Conservation (phyloP, 225 moss, liverwort and hornwort genomes). For the Sphagnum tenellum region DNA sequence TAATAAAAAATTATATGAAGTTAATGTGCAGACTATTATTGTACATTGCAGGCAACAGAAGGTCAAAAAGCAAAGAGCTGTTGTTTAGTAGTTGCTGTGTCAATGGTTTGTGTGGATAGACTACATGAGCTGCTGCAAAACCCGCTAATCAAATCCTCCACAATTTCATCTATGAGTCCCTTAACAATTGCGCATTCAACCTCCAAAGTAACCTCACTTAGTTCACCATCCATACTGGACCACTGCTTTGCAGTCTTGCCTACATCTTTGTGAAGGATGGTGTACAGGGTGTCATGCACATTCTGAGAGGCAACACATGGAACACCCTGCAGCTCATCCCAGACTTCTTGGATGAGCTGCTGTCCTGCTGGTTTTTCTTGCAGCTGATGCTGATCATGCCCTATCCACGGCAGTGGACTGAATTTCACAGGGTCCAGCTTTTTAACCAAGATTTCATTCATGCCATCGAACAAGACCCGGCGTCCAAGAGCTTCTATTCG, state of each 20-base stretch:
- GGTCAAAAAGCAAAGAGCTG: no score
- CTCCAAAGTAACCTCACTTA: constrained; percentile 41
- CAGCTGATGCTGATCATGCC: constrained; percentile 7
- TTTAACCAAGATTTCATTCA: constrained; percentile 45
- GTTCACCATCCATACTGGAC: constrained; percentile 32
- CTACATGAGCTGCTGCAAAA: no score
- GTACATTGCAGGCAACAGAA: no score
- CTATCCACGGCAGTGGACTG: constrained; percentile 42
- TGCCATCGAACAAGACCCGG: constrained; percentile 49
- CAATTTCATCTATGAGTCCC: constrained; percentile 51
- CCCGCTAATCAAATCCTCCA: constrained; percentile 22
- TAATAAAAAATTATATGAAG: no score
- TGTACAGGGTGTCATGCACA: constrained; percentile 37
- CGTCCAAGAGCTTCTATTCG: constrained; percentile 43
- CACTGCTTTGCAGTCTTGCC: constrained; percentile 20
- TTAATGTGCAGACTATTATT: no score
- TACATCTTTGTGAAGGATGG: constrained; percentile 50
- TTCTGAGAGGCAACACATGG: constrained; percentile 37
- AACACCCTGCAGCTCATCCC: constrained; percentile 57
- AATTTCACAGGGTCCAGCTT: constrained; percentile 30
- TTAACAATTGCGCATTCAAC: constrained; percentile 63
- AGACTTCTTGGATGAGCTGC: constrained; percentile 54
- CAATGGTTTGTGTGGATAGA: no score
- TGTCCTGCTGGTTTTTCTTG: constrained; percentile 42
- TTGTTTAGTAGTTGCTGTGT: no score